Evolutionary conservation across 176 grass and related monocot genomes (phyloP).

Genomic region (Hyparrhenia diplandra): DNA sequence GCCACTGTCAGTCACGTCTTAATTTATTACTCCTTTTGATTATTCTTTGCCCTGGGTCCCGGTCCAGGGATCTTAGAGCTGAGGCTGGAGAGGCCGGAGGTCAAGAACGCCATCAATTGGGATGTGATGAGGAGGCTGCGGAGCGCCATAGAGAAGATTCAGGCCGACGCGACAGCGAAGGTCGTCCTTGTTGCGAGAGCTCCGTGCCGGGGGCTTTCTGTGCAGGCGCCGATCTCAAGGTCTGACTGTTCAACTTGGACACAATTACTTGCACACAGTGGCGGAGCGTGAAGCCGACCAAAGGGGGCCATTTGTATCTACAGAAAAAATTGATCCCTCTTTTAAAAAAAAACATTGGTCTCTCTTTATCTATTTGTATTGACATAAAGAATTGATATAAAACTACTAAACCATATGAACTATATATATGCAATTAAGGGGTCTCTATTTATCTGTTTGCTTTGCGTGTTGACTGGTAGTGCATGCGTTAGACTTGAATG

Average conservation of each 20-base stretch:
- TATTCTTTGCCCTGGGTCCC: not conserved
- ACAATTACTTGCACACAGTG: not conserved
- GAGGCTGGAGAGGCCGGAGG: conserved; percentile 57
- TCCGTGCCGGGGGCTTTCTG: conserved; percentile 73
- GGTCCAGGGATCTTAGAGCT: conserved; percentile 66
- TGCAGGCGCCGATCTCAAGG: conserved; percentile 86
- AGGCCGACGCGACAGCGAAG: conserved; percentile 50
- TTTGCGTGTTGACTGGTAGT: no score
- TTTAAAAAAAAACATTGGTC: no score
- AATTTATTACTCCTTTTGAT: not conserved
- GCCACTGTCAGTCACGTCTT: not conserved
- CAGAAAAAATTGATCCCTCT: no score
- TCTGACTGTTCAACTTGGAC: conserved; percentile 1
- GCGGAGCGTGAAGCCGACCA: no score
- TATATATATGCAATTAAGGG: no score
- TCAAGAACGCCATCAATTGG: conserved; percentile 84
- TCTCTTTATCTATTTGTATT: no score
- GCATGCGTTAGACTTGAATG: no score
- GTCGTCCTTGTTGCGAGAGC: conserved; percentile 77
- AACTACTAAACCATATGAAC: no score
- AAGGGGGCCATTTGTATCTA: no score
- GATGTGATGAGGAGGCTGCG: conserved; percentile 51
- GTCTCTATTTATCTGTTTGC: no score
- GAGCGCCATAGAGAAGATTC: conserved; percentile 37
- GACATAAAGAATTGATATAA: no score